Percentiles rank a stretch among this genome's conserved stretches.
phyloP scores from a whole-genome alignment of 2,329 filamentous ascomycete genomes.

The Aspergillus niger region DNA sequence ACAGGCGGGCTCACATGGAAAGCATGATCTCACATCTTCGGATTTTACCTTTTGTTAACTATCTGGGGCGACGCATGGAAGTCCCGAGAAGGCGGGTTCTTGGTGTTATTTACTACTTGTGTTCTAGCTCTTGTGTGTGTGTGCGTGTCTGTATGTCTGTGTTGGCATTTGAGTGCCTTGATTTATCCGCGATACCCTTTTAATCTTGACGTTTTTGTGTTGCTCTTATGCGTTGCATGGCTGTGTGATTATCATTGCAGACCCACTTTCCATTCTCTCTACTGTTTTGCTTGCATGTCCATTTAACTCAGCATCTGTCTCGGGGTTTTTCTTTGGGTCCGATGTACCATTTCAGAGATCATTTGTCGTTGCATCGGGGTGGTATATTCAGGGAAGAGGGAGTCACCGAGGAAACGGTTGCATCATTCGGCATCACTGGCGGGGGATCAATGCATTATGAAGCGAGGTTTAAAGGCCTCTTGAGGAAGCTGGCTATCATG shows the following conservation, averaged over 20 bases:
- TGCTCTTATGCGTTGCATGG: conserved; percentile 20
- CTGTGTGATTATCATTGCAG: conserved; percentile 12
- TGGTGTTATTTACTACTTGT: conserved; percentile 8
- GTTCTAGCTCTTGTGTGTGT: conserved; percentile 4
- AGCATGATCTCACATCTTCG: conserved; percentile 11
- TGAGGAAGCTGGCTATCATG: background rate
- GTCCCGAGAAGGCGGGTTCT: background rate
- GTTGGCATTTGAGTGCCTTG: conserved; percentile 20
- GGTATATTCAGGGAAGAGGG: conserved; percentile 21
- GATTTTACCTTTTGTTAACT: conserved; percentile 13
- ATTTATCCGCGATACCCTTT: conserved; percentile 32
- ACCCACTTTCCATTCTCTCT: conserved; percentile 5
- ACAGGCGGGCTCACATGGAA: conserved; percentile 15
- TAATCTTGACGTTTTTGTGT: conserved; percentile 20
- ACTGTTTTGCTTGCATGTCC: conserved; percentile 15
- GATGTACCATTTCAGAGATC: conserved; percentile 14
- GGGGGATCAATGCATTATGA: conserved; percentile 14
- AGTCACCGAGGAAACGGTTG: conserved; percentile 23
- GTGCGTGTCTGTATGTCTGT: conserved; percentile 12
- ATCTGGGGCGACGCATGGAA: conserved; percentile 10
- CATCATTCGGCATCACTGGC: conserved; percentile 24
- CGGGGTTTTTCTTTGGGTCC: conserved; percentile 17
- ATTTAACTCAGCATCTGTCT: conserved; percentile 16
- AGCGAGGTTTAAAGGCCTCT: background rate
- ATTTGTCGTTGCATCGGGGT: conserved; percentile 17